Evolutionary conservation across 2,329 filamentous ascomycete genomes (phyloP).

Genomic region (Colletotrichum lupini): DNA sequence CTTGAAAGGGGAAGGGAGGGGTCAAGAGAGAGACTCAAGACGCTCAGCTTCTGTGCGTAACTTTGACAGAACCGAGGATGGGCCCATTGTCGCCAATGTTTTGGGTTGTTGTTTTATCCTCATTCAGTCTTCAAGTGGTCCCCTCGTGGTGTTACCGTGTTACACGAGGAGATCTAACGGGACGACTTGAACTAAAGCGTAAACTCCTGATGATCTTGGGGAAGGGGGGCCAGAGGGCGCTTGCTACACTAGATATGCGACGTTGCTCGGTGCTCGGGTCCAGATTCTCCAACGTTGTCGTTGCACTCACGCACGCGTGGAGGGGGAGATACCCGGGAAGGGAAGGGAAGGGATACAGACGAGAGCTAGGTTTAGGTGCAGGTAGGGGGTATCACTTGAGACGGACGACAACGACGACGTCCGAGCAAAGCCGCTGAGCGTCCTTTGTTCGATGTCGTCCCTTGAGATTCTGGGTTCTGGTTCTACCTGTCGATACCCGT

Average conservation of each 20-base stretch:
- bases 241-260: not conserved
- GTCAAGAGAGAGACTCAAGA: not conserved
- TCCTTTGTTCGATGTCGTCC: not conserved
- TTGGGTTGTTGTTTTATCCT: conserved; percentile 12
- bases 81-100: conserved; percentile 8
- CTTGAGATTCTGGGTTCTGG: not conserved
- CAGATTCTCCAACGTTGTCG: not conserved
- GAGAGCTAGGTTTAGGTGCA: not conserved
- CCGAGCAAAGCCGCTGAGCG: not conserved
- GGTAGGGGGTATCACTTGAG: not conserved
- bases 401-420: not conserved
- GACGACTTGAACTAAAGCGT: not conserved
- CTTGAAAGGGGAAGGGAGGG: not conserved
- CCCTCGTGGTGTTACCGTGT: not conserved
- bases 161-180: not conserved
- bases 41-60: conserved; percentile 8
- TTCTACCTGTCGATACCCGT: not conserved
- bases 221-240: not conserved
- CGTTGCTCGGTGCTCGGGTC: not conserved
- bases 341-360: not conserved
- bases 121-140: conserved; percentile 8
- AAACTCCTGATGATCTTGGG: conserved; percentile 19
- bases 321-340: not conserved
- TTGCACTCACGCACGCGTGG: not conserved
- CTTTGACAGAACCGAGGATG: not conserved